These are phyloP conservation scores for Thalassiosira hispida DNA, from an alignment of 352 stramenopile species.

Conservation along the genomic window DNA sequence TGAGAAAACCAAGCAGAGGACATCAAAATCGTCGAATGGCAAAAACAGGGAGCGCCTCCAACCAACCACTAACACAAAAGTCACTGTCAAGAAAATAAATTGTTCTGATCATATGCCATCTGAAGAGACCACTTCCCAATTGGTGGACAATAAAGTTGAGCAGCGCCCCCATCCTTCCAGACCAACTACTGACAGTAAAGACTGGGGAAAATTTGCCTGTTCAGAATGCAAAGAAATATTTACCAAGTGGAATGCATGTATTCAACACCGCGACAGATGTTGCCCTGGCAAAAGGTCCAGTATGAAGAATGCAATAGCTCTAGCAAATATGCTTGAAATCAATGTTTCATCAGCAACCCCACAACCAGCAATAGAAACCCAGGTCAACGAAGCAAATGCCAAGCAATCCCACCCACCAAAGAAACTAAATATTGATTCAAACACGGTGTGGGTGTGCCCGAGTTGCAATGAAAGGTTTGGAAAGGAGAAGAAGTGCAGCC, in stretches of 20 bases:
- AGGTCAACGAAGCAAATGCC: neutral
- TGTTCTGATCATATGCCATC: too few species aligned
- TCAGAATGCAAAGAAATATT: constrained; percentile 14
- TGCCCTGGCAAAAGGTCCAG: neutral
- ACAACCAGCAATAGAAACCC: too few species aligned
- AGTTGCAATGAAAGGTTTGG: neutral
- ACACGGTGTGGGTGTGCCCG: neutral
- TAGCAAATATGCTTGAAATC: neutral
- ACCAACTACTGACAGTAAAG: neutral
- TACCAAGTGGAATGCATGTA: constrained; percentile 1
- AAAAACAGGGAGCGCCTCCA: too few species aligned
- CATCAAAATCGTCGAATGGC: too few species aligned
- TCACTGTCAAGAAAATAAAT: too few species aligned
- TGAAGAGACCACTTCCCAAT: too few species aligned
- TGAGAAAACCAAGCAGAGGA: too few species aligned
- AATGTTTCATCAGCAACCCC: neutral
- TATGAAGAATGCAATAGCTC: neutral
- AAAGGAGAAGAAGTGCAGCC: neutral
- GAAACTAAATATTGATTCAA: neutral
- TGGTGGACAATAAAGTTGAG: too few species aligned
- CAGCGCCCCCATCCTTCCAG: too few species aligned
- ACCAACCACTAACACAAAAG: too few species aligned
- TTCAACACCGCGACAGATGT: constrained; percentile 9
- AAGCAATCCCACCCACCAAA: neutral
- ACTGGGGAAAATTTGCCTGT: constrained; percentile 10